Evolutionary conservation across 2,329 filamentous ascomycete species (phyloP).

Genomic region (Pochonia chlamydosporia): DNA sequence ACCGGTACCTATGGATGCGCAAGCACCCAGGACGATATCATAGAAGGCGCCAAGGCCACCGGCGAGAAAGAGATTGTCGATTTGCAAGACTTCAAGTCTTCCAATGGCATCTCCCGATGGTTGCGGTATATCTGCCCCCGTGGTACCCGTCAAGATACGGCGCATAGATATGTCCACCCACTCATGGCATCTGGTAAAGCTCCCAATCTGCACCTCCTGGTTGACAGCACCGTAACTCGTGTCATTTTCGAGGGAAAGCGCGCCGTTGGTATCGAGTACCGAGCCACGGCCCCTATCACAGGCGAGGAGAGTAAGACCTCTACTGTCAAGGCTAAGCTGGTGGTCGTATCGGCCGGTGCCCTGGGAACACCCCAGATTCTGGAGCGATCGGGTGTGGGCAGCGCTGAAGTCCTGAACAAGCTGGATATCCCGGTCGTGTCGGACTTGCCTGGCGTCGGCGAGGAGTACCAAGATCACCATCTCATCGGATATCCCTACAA

Average conservation of each 20-base stretch:
- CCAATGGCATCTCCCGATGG: conserved; percentile 24
- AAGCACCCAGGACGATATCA: conserved; percentile 39
- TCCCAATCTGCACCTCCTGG: conserved; percentile 54
- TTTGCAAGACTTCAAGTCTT: conserved; percentile 42
- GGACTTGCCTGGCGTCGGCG: conserved; percentile 46
- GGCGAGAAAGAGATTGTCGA: conserved; percentile 42
- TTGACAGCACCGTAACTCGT: conserved; percentile 48
- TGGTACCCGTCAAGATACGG: conserved; percentile 53
- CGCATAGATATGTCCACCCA: conserved; percentile 39
- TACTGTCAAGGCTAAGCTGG: conserved; percentile 21
- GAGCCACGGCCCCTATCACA: conserved; percentile 28
- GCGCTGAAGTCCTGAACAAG: conserved; percentile 38
- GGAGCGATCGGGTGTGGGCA: conserved; percentile 58
- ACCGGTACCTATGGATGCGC: conserved; percentile 39
- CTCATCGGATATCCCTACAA: conserved; percentile 46
- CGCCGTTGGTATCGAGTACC: conserved; percentile 55
- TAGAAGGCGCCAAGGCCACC: conserved; percentile 41
- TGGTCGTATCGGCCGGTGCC: conserved; percentile 37
- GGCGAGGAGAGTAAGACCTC: conserved; percentile 8
- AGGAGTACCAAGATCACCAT: conserved; percentile 51
- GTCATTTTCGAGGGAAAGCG: conserved; percentile 45
- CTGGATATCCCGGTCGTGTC: conserved; percentile 40
- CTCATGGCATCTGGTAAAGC: conserved; percentile 30
- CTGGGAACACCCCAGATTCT: conserved; percentile 50
- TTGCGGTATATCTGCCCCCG: conserved; percentile 37